These are phyloP conservation scores for Murraya paniculata DNA, from an alignment of 345 rosid genomes.

Conservation along the genomic window DNA sequence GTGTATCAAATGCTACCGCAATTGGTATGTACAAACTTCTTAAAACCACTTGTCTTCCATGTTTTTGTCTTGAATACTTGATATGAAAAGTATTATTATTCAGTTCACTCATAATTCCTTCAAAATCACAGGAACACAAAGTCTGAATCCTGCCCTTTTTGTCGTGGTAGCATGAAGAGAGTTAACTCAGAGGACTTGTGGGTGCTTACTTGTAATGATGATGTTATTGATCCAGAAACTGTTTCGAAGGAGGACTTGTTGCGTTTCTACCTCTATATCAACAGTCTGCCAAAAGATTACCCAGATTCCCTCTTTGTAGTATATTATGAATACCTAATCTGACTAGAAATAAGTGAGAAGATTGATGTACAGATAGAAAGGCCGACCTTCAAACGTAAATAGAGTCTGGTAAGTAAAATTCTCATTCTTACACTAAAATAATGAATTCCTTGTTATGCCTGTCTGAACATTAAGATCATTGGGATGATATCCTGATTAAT, in stretches of 20 bases:
- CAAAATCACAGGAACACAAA: constrained; percentile 66
- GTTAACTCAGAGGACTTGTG: constrained; percentile 94
- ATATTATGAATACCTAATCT: constrained; percentile 80
- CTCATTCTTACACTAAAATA: constrained; percentile 20
- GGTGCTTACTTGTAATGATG: constrained; percentile 85
- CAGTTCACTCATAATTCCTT: constrained; percentile 3
- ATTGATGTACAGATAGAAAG: constrained; percentile 53
- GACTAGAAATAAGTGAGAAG: constrained; percentile 24
- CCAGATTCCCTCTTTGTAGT: constrained; percentile 82
- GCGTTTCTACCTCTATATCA: constrained; percentile 74
- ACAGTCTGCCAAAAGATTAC: constrained; percentile 74
- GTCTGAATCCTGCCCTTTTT: constrained; percentile 94
- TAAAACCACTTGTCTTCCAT: neutral
- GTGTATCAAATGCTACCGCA: constrained; percentile 95
- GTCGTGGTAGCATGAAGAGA: constrained; percentile 91
- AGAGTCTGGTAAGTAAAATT: constrained; percentile 40
- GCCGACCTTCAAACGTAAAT: constrained; percentile 55
- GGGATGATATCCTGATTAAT: constrained; percentile 3
- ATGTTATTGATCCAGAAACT: constrained; percentile 75
- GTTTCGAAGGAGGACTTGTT: constrained; percentile 65
- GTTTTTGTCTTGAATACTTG: neutral
- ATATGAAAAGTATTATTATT: neutral
- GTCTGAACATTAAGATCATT: constrained; percentile 1
- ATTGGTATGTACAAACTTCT: constrained; percentile 52
- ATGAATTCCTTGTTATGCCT: constrained; percentile 18